Base-by-base conservation (phyloP, 371 early-diverging fungal genomes). In the Mucor sp. region DNA sequence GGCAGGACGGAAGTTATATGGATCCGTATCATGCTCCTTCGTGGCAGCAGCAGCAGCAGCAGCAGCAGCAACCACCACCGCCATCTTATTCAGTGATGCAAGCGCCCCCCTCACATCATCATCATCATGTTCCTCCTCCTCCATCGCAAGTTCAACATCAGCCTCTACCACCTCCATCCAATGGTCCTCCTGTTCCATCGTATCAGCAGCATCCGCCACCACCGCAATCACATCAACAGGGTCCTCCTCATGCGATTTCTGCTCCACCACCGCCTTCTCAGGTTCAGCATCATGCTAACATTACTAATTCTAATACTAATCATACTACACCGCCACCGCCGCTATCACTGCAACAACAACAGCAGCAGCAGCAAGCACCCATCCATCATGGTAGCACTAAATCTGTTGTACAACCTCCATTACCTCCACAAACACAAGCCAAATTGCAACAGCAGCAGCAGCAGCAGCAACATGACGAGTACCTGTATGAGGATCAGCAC, bases 1-100 rank as follows among this genome's bases (percentile, higher is more conserved):
- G 53, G 21, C 32, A 60, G 17, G 47, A 59, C 63, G 59, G 56
- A 58, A 28, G 21, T 57, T 62, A 58, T 59, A 53, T 35, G 55
- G 61, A 60, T 17, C 58, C 68, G 39, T 57, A 63, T 30, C 63
- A 68, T 58, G 33, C 56, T 28, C 17, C 25, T 39, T 30, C 21
- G 23, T 95, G 95, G n/a, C 95, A 79, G 60, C 82, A 76, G 57
- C 53, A 58, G 32, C 58, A 19, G 30, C 50, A 50, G n/a, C 95
- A 79, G 60, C 82, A 76, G 57, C 53, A 58, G 39, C 56, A 44
- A 59, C 95, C 19, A 5, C 53, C 27, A 30, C 58, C 61, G 58
- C 57, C 33, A 62, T 44, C 47, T 32, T 47, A 53, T 53, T 17
- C 48, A 19, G 39, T 63, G 23, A 68, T 23, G 37, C 58, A 37